phyloP scores from a whole-genome alignment of 495 filamentous ascomycete genomes.

The Pyronema domesticum region DNA sequence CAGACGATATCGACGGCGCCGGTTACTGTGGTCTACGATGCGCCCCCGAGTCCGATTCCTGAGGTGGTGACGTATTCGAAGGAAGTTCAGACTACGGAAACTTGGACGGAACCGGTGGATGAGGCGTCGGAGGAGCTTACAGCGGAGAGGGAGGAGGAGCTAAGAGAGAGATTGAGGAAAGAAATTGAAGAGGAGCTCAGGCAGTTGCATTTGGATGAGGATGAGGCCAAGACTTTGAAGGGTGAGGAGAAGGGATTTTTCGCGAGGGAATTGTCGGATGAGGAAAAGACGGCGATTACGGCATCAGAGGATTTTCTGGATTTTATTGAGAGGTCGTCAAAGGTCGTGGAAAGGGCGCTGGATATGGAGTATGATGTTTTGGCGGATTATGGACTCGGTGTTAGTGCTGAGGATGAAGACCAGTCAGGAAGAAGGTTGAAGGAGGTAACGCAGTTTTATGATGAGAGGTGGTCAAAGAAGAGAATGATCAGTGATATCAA shows the following conservation, averaged over 20 bases:
- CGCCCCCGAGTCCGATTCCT: conserved; percentile 48
- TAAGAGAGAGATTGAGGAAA: conserved; percentile 61
- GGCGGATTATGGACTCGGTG: conserved; percentile 74
- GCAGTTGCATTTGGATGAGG: conserved; percentile 26
- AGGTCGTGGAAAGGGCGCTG: conserved; percentile 88
- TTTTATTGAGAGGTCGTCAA: conserved; percentile 87
- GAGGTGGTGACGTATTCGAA: conserved; percentile 91
- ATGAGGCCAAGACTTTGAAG: conserved; percentile 39
- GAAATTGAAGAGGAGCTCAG: conserved; percentile 89
- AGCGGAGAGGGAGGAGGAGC: conserved; percentile 58
- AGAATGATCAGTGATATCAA: conserved; percentile 84
- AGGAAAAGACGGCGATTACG: conserved; percentile 82
- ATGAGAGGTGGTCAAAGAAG: conserved; percentile 92
- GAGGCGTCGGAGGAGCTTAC: conserved; percentile 38
- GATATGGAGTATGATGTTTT: conserved; percentile 83
- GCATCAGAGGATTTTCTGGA: conserved; percentile 83
- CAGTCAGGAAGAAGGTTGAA: conserved; percentile 54
- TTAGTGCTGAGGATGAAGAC: conserved; percentile 68
- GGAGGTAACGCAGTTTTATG: conserved; percentile 81
- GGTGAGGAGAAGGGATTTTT: conserved; percentile 42
- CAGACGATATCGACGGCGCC: conserved; percentile 52
- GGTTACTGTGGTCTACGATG: conserved; percentile 56
- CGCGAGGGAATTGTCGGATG: conserved; percentile 57
- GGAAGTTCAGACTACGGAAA: conserved; percentile 67
- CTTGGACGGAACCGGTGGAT: conserved; percentile 40